These are phyloP conservation scores for Chaetomium globosum DNA, from an alignment of 2,329 filamentous ascomycete genomes.

Conservation along the genomic window DNA sequence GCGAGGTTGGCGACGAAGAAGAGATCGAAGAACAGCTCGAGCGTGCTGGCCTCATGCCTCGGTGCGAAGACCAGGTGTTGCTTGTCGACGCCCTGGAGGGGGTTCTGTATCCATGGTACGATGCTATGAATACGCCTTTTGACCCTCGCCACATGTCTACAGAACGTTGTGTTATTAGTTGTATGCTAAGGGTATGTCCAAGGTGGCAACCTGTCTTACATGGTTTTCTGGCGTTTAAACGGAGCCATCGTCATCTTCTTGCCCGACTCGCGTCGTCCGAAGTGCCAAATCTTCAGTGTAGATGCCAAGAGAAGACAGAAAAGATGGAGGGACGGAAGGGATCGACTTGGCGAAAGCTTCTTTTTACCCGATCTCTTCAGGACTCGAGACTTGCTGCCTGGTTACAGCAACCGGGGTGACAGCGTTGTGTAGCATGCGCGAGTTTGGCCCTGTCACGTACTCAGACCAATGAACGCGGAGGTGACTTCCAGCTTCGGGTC, in stretches of 20 bases:
- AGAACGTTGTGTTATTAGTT: background rate
- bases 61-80: slow-evolving; percentile 30
- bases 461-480: background rate
- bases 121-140: slow-evolving; percentile 28
- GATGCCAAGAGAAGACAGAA: background rate
- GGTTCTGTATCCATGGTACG: slow-evolving; percentile 32
- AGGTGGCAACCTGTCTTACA: background rate
- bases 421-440: background rate
- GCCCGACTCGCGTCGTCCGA: background rate
- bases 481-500: background rate
- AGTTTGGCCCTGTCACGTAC: background rate
- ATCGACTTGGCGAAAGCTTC: slow-evolving; percentile 16
- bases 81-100: slow-evolving; percentile 33
- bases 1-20: slow-evolving; percentile 33
- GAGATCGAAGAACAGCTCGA: slow-evolving; percentile 32
- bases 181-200: background rate
- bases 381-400: background rate
- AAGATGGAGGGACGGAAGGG: background rate
- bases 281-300: background rate
- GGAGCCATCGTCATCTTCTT: background rate
- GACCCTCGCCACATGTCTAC: slow-evolving; percentile 37
- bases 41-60: slow-evolving; percentile 29
- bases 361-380: slow-evolving; percentile 2
- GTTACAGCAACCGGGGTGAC: background rate
- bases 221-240: slow-evolving; percentile 1